These are phyloP conservation scores for Aspergillus latus DNA, from an alignment of 2,329 filamentous ascomycete species.

Conservation along the genomic window DNA sequence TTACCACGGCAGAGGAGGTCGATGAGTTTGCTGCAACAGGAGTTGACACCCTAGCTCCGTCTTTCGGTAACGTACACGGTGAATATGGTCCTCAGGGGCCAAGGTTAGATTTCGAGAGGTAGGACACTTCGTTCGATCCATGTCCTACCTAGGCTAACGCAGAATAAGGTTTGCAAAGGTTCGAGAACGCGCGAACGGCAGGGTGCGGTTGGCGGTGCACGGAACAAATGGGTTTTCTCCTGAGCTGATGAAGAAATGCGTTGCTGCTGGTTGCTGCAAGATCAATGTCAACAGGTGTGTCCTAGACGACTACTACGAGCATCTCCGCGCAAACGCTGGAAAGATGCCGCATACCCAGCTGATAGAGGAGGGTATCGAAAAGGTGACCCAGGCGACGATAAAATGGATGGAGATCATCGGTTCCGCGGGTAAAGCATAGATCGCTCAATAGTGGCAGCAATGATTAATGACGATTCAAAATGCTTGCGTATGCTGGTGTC, in stretches of 20 bases:
- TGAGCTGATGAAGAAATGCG: constrained; percentile 56
- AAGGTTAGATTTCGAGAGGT: constrained; percentile 59
- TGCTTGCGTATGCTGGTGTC: background rate
- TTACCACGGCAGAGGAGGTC: constrained; percentile 69
- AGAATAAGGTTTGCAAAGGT: constrained; percentile 26
- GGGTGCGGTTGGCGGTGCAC: constrained; percentile 48
- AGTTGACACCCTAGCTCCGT: constrained; percentile 71
- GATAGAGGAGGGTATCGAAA: constrained; percentile 49
- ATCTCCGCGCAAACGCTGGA: constrained; percentile 50
- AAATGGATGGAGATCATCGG: constrained; percentile 23
- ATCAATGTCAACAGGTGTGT: constrained; percentile 59
- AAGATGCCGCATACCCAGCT: constrained; percentile 55
- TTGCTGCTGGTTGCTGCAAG: constrained; percentile 55
- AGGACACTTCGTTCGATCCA: background rate
- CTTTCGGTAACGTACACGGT: constrained; percentile 75
- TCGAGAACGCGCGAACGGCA: background rate
- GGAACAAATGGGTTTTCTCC: constrained; percentile 58
- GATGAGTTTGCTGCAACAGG: constrained; percentile 69
- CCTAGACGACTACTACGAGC: constrained; percentile 53
- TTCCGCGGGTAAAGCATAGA: constrained; percentile 17
- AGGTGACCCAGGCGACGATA: constrained; percentile 24
- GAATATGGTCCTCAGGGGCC: constrained; percentile 67
- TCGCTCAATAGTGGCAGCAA: background rate
- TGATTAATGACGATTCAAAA: background rate
- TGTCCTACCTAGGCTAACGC: background rate